Percentiles rank a stretch among this genome's conserved stretches.
These are phyloP conservation scores for Xylaria bambusicola DNA, from an alignment of 495 filamentous ascomycete species.

Conservation along the genomic window DNA sequence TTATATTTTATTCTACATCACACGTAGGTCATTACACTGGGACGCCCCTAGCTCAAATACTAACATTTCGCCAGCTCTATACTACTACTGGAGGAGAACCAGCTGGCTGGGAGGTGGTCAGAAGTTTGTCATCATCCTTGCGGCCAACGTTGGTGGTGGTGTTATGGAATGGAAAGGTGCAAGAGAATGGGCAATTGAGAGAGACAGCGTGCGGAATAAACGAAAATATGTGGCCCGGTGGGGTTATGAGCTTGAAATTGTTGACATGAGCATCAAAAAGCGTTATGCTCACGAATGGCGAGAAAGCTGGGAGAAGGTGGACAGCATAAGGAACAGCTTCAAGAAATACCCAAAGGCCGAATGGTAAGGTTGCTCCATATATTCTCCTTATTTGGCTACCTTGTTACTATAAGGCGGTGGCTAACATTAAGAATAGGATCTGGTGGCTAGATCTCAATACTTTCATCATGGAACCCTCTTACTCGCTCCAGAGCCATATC, in stretches of 20 bases:
- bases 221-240: constrained; percentile 80
- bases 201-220: constrained; percentile 95
- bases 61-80: constrained; percentile 35
- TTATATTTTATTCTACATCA: constrained; percentile 66
- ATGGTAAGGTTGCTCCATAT: constrained; percentile 78
- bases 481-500: constrained; percentile 86
- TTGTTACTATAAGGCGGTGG: constrained; percentile 5
- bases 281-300: constrained; percentile 98
- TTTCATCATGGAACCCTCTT: constrained; percentile 94
- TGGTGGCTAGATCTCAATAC: constrained; percentile 99
- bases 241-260: constrained; percentile 95
- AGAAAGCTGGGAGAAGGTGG: constrained; percentile 99
- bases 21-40: constrained; percentile 57
- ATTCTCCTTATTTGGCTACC: not conserved
- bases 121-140: constrained; percentile 92
- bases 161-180: constrained; percentile 99
- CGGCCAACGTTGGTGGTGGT: constrained; percentile 90
- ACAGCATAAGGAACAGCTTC: constrained; percentile 88
- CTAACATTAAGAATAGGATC: constrained; percentile 66
- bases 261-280: constrained; percentile 98
- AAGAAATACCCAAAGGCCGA: constrained; percentile 93
- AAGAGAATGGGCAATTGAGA: constrained; percentile 96
- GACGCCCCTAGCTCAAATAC: not conserved
- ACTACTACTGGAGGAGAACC: constrained; percentile 51
- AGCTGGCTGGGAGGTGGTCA: constrained; percentile 72